Percentiles rank a stretch among this genome's conserved stretches.
phyloP scores from a whole-genome alignment of 768 basidiomycete species.

The Termitomyces heimii region DNA sequence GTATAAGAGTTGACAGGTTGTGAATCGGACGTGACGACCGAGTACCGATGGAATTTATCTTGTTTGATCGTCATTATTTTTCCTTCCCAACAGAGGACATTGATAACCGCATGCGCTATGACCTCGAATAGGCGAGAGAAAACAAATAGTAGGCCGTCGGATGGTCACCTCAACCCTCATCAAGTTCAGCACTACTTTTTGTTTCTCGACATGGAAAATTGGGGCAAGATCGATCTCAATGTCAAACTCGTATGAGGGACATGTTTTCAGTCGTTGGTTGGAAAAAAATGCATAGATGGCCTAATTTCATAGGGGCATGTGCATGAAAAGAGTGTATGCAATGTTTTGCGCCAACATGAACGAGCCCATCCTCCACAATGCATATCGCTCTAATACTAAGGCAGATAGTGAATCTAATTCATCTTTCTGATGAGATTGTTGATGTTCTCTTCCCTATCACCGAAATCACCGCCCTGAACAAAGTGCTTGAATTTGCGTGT shows the following conservation, averaged over 20 bases:
- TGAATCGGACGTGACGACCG: neutral
- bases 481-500: conserved; percentile 97
- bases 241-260: neutral
- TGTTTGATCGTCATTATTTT: neutral
- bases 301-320: conserved; percentile 14
- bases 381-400: conserved; percentile 7
- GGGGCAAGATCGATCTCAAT: neutral
- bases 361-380: conserved; percentile 9
- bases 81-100: neutral
- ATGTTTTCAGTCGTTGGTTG: neutral
- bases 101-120: too few species aligned
- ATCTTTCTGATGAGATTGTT: conserved; percentile 96
- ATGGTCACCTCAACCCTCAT: too few species aligned
- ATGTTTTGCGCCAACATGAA: conserved; percentile 10
- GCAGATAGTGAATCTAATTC: conserved; percentile 49
- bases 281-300: conserved; percentile 13
- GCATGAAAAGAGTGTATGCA: conserved; percentile 5
- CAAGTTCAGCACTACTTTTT: too few species aligned
- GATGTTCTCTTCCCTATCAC: conserved; percentile 95
- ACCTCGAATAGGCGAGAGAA: too few species aligned
- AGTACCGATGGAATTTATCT: neutral
- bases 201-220: neutral
- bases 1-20: neutral
- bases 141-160: too few species aligned
- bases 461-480: conserved; percentile 95